These are phyloP conservation scores for Ustulina deusta DNA, from an alignment of 2,329 filamentous ascomycete genomes.

Conservation along the genomic window DNA sequence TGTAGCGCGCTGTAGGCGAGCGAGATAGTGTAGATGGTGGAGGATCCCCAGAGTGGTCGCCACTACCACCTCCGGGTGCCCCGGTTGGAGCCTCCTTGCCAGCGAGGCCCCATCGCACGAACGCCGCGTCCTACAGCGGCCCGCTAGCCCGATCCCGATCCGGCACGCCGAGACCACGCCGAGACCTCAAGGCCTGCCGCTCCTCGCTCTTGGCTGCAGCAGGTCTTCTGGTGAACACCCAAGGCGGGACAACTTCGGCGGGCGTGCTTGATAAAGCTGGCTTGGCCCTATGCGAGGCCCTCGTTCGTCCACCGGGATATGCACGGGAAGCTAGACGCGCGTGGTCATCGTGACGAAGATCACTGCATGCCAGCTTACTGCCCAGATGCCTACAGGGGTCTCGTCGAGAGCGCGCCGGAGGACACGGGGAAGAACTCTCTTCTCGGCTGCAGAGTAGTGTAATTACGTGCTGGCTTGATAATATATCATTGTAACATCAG, in stretches of 20 bases:
- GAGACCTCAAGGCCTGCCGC: slow-evolving; percentile 29
- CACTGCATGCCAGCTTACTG: slow-evolving; percentile 26
- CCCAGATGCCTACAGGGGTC: slow-evolving; percentile 29
- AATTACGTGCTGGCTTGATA: not conserved
- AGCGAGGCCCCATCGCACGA: slow-evolving; percentile 24
- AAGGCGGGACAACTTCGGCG: slow-evolving; percentile 36
- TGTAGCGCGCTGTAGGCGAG: no score
- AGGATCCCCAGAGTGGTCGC: not conserved
- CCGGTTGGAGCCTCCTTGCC: slow-evolving; percentile 26
- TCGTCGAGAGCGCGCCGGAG: slow-evolving; percentile 7
- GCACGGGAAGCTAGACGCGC: slow-evolving; percentile 6
- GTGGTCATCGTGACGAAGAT: slow-evolving; percentile 30
- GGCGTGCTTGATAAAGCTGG: slow-evolving; percentile 23
- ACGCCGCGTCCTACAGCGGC: slow-evolving; percentile 30
- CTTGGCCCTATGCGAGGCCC: slow-evolving; percentile 29
- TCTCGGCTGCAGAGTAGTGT: not conserved
- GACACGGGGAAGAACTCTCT: not conserved
- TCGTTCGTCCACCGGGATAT: slow-evolving; percentile 32
- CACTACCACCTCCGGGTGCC: slow-evolving; percentile 26
- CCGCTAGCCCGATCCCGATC: slow-evolving; percentile 38
- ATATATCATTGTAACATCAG: slow-evolving; percentile 7
- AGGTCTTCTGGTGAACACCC: slow-evolving; percentile 6
- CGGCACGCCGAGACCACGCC: slow-evolving; percentile 38
- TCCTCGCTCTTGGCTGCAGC: slow-evolving; percentile 36
- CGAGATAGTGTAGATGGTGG: no score